phyloP scores from a whole-genome alignment of 352 stramenopile genomes.

The Stramenopiles sp. region DNA sequence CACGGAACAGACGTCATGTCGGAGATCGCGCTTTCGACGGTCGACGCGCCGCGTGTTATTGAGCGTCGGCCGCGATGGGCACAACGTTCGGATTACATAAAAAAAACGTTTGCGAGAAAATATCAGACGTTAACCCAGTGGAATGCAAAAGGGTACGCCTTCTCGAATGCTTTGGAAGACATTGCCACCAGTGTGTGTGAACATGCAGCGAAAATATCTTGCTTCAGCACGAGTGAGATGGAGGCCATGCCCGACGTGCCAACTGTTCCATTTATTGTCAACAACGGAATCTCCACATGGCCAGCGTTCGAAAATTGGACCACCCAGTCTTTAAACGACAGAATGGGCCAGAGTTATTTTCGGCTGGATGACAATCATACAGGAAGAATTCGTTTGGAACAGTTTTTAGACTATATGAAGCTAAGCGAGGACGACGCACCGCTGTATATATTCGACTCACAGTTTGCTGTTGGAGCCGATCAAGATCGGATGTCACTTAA shows the following conservation, averaged over 20 bases:
- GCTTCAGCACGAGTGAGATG: not conserved
- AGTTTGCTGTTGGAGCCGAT: conserved; percentile 34
- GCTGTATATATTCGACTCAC: conserved; percentile 57
- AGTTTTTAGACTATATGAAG: not conserved
- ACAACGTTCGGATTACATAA: not conserved
- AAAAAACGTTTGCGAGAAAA: not conserved
- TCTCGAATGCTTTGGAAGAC: not conserved
- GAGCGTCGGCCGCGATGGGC: not conserved
- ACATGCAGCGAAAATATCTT: not conserved
- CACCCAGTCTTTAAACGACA: not conserved
- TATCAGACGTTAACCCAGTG: not conserved
- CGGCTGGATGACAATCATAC: not conserved
- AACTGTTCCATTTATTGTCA: not conserved
- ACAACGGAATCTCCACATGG: not conserved
- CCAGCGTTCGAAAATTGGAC: not conserved
- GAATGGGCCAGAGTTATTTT: not conserved
- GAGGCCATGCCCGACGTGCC: not conserved
- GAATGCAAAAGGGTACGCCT: not conserved
- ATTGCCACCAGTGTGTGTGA: not conserved
- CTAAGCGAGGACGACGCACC: conserved; percentile 43
- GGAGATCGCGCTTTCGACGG: no score
- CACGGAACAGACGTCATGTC: no score
- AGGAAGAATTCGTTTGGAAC: not conserved
- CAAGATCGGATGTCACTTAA: conserved; percentile 14
- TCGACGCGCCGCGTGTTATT: no score